phyloP scores from a whole-genome alignment of 1,139 yeast species.

The Pichia terricola region DNA sequence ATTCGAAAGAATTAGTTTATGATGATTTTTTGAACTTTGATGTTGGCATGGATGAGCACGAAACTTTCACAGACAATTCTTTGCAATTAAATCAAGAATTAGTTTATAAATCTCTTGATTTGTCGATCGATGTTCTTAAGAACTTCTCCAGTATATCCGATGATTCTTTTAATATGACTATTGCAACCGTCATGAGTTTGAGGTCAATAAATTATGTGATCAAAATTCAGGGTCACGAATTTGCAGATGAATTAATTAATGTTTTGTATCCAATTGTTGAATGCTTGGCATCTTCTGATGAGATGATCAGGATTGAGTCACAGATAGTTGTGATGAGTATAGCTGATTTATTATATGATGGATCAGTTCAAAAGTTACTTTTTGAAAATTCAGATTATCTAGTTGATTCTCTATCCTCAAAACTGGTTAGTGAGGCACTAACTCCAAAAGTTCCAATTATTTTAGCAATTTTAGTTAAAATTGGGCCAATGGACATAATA shows the following conservation, averaged over 20 bases:
- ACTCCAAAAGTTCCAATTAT: conserved; percentile 70
- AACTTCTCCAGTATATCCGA: conserved; percentile 3
- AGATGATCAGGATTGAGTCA: conserved; percentile 36
- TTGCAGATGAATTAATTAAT: conserved; percentile 43
- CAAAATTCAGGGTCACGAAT: conserved; percentile 30
- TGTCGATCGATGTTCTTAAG: conserved; percentile 13
- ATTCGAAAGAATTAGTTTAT: not conserved
- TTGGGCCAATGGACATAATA: conserved; percentile 61
- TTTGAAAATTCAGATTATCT: conserved; percentile 70
- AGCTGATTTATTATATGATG: conserved; percentile 45
- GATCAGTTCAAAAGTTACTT: conserved; percentile 47
- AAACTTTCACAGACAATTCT: too few relatives aligned
- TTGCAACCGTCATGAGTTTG: conserved; percentile 26
- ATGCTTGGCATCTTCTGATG: conserved; percentile 39
- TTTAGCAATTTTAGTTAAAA: conserved; percentile 51
- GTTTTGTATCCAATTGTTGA: conserved; percentile 47
- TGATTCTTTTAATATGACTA: conserved; percentile 6
- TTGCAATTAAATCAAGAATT: not conserved
- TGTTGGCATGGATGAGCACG: too few relatives aligned
- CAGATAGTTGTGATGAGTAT: conserved; percentile 36
- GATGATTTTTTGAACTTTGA: not conserved
- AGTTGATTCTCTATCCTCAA: conserved; percentile 63
- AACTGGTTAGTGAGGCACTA: conserved; percentile 56
- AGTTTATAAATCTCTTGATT: conserved; percentile 11
- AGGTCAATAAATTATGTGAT: conserved; percentile 34